Evolutionary conservation across 148 eudicot genomes (phyloP).

Genomic region (Rhododendron mucronatum): DNA sequence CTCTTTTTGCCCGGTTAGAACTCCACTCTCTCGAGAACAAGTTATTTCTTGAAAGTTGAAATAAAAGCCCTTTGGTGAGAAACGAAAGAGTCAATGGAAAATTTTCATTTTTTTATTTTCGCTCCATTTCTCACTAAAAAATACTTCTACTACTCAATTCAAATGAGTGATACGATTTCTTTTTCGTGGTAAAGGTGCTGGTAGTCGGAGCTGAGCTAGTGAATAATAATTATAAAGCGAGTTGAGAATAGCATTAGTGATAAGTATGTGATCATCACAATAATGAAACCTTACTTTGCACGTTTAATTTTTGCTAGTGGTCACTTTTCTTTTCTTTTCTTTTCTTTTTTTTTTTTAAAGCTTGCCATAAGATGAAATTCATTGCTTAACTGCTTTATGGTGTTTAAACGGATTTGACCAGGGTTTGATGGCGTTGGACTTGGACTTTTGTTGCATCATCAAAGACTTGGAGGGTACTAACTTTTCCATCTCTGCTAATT

Average conservation of each 20-base stretch:
- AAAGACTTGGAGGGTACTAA: slow-evolving; percentile 60
- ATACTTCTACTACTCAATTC: neutral
- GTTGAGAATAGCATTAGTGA: neutral
- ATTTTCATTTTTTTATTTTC: no score
- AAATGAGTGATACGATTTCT: neutral
- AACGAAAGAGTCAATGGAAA: no score
- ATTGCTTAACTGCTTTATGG: neutral
- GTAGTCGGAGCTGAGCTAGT: neutral
- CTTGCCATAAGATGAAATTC: neutral
- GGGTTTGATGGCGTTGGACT: slow-evolving; percentile 64
- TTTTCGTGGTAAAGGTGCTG: neutral
- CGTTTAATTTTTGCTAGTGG: neutral
- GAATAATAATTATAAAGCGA: neutral
- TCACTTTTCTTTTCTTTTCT: neutral
- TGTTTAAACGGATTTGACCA: slow-evolving; percentile 21
- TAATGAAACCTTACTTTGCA: neutral
- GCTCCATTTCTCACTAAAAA: neutral
- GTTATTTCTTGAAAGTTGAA: no score
- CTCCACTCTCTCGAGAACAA: no score
- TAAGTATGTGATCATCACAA: neutral
- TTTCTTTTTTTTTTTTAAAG: neutral
- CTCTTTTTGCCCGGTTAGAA: slow-evolving; percentile 54
- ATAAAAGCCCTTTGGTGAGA: no score
- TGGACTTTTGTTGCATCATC: slow-evolving; percentile 61
- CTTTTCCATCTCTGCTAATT: neutral